Evolutionary conservation across 768 basidiomycete species (phyloP).

Genomic region (Lentinula lateritia): DNA sequence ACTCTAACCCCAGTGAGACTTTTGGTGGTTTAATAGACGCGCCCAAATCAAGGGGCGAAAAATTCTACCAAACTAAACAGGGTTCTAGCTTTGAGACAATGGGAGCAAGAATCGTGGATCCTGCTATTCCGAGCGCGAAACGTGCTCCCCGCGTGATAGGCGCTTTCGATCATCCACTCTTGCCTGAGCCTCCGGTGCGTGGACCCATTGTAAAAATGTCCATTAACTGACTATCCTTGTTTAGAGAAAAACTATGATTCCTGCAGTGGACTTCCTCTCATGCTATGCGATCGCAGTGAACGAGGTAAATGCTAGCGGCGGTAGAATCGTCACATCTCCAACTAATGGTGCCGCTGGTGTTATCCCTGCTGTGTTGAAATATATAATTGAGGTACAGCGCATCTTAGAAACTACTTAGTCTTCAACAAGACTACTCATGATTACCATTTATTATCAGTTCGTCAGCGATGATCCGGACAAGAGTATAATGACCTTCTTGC

Average conservation of each 20-base stretch:
- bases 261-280: constrained; percentile 89
- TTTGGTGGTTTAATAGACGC: not conserved
- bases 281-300: constrained; percentile 95
- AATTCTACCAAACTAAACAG: too few species aligned
- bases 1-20: not conserved
- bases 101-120: not conserved
- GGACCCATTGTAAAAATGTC: not conserved
- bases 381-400: constrained; percentile 65
- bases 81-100: not conserved
- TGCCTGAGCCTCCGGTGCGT: constrained; percentile 80
- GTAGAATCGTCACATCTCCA: constrained; percentile 91
- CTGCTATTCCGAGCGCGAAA: constrained; percentile 1
- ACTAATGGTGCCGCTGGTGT: constrained; percentile 94
- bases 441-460: constrained; percentile 43
- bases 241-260: constrained; percentile 81
- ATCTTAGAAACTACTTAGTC: not conserved
- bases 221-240: not conserved
- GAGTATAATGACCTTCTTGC: constrained; percentile 80
- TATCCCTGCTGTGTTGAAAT: constrained; percentile 89
- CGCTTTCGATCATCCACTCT: constrained; percentile 70
- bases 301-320: constrained; percentile 91
- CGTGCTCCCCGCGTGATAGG: constrained; percentile 55
- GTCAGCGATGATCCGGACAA: constrained; percentile 88
- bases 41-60: not conserved
- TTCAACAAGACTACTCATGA: not conserved